Evolutionary conservation across 2,329 filamentous ascomycete species (phyloP).

Genomic region (Dactylonectria estremocensis): DNA sequence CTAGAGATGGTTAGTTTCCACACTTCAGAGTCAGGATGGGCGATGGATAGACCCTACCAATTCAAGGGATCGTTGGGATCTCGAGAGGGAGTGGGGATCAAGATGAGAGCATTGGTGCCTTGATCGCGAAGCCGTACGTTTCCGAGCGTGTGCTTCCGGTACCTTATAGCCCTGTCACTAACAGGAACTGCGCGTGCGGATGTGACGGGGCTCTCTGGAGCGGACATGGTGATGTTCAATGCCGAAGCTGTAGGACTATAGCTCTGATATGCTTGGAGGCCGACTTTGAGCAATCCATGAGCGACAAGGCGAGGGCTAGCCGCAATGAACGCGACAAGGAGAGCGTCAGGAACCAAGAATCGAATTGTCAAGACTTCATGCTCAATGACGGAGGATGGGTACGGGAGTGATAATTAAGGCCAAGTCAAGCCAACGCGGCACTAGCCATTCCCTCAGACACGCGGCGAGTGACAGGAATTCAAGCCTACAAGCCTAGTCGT

Average conservation of each 20-base stretch:
- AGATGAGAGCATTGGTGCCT: slow-evolving; percentile 62
- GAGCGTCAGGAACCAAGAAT: not conserved
- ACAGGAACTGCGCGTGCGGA: slow-evolving; percentile 1
- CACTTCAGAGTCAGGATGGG: slow-evolving; percentile 30
- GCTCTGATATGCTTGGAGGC: slow-evolving; percentile 7
- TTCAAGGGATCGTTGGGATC: slow-evolving; percentile 58
- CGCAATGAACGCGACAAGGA: not conserved
- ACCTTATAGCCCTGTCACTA: slow-evolving; percentile 24
- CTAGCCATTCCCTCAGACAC: slow-evolving; percentile 2
- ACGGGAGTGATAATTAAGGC: not conserved
- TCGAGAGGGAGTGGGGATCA: slow-evolving; percentile 53
- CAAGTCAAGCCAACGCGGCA: not conserved
- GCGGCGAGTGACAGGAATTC: not conserved
- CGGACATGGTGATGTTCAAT: slow-evolving; percentile 15
- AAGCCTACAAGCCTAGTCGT: slow-evolving; percentile 2
- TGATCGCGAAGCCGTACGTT: slow-evolving; percentile 59
- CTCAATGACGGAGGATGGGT: not conserved
- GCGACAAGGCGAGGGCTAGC: not conserved
- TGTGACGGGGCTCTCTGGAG: slow-evolving; percentile 10
- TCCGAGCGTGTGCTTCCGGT: slow-evolving; percentile 53
- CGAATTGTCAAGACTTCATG: not conserved
- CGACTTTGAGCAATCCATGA: not conserved
- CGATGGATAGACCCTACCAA: slow-evolving; percentile 55
- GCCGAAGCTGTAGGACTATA: not conserved
- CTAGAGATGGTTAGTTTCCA: slow-evolving; percentile 43